Base-by-base conservation (phyloP, 2,329 filamentous ascomycete genomes). In the Didymellaceae sp. region DNA sequence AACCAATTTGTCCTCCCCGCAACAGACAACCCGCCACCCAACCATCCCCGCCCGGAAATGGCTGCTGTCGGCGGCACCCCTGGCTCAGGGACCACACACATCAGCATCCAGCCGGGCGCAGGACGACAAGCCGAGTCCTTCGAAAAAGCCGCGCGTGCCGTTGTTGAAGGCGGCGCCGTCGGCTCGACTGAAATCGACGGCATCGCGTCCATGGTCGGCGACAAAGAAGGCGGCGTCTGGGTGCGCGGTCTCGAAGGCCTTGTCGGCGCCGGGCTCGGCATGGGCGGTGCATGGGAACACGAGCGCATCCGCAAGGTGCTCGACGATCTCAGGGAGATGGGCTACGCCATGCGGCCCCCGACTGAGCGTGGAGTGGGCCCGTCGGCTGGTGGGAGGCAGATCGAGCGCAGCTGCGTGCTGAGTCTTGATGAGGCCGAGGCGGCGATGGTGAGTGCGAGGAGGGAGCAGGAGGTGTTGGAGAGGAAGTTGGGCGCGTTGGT, bases 1-100 rank as follows among this genome's bases (percentile, higher is more conserved):
- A 72, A 72, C 18, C 70, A 72, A 37, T 72, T 72, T 44, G 68
- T 72, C 6, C 58, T 72, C 10, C 70, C 70, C 0, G 63, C 61
- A n/a, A 70, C 68, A 2, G 70, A 72, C 44, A 68, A 65, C 38
- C 68, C 66, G 8, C 57, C 67, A 5, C 63, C 64, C 1, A 69
- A 65, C 37, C 63, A 65, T n/a, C 60, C 68, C 3, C 61, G 68
- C 5, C 58, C 63, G 2, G 70, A 73, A 41, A 71, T 69, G 67
- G 67, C 65, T 22, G 68, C 68, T 21, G 69, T 73, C 7, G 70
- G 70, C 31, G 70, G 69, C 8, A 58, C 61, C 0, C 69, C 70
- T 10, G 68, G 67, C 0, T 57, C 62, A 6, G 68, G 69, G 21
- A 63, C 66, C n/a, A 59, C 59, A 60, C 45, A 64, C 67, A 14